These are phyloP conservation scores for Fusarium lyarnte DNA, from an alignment of 2,329 filamentous ascomycete species.

Conservation along the genomic window DNA sequence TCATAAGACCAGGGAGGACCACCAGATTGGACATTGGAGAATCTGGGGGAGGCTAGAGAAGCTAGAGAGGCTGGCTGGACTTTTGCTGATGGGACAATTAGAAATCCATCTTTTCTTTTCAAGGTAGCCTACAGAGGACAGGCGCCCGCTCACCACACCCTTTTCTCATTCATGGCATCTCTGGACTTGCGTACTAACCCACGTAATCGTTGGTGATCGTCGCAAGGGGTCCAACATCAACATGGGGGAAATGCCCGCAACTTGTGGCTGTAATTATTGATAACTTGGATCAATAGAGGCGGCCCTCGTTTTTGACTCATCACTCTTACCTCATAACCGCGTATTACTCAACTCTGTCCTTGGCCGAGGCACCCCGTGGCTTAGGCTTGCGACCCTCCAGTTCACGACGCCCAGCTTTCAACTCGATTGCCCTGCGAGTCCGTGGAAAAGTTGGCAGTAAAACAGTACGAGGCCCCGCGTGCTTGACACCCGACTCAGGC, in stretches of 20 bases:
- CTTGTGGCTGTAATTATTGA: background rate
- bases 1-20: conserved; percentile 27
- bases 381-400: conserved; percentile 35
- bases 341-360: conserved; percentile 18
- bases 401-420: background rate
- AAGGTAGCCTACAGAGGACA: conserved; percentile 1
- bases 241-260: background rate
- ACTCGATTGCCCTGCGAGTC: background rate
- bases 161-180: conserved; percentile 13
- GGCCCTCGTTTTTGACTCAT: conserved; percentile 29
- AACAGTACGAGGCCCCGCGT: conserved; percentile 18
- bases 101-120: conserved; percentile 8
- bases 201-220: conserved; percentile 34
- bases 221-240: conserved; percentile 16
- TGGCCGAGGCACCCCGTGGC: conserved; percentile 30
- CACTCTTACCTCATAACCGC: conserved; percentile 24
- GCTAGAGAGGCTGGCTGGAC: conserved; percentile 1
- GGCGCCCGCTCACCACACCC: conserved; percentile 23
- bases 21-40: conserved; percentile 13
- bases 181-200: conserved; percentile 16
- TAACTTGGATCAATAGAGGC: conserved; percentile 2
- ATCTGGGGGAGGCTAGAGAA: conserved; percentile 13
- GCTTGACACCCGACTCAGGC: conserved; percentile 23
- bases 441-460: conserved; percentile 19
- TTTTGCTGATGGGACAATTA: conserved; percentile 14